Evolutionary conservation across 2,329 filamentous ascomycete species (phyloP).

Genomic region (Calonectria crousiana): DNA sequence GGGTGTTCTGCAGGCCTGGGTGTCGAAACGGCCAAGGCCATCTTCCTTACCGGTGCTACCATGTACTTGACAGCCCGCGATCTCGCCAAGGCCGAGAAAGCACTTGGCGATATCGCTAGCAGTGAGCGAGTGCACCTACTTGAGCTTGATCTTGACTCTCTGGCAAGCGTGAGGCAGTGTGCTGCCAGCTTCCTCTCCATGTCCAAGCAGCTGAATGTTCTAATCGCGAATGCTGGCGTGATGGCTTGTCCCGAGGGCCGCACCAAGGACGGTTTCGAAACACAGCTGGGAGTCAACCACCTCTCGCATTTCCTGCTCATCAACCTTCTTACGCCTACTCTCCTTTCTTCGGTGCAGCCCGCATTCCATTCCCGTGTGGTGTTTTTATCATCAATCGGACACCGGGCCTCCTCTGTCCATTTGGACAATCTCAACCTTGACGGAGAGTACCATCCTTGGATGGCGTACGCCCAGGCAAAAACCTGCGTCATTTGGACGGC

Average conservation of each 20-base stretch:
- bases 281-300: constrained; percentile 59
- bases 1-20: constrained; percentile 8
- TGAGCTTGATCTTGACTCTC: neutral
- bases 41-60: neutral
- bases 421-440: constrained; percentile 23
- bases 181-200: constrained; percentile 7
- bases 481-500: constrained; percentile 64
- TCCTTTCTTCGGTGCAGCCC: constrained; percentile 44
- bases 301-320: constrained; percentile 58
- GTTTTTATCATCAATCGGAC: constrained; percentile 41
- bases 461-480: constrained; percentile 63
- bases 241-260: constrained; percentile 45
- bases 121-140: constrained; percentile 1
- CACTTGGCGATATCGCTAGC: neutral
- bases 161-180: neutral
- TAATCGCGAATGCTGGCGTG: constrained; percentile 62
- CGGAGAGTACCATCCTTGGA: constrained; percentile 42
- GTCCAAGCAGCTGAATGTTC: constrained; percentile 43
- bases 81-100: neutral
- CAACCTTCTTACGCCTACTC: constrained; percentile 52
- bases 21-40: neutral
- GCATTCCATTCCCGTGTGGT: constrained; percentile 49
- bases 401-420: constrained; percentile 28
- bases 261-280: constrained; percentile 57
- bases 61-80: neutral